Evolutionary conservation across 1,284 basidiomycete species (phyloP), one percentile per base, ranked within the genome.

Genomic region (Boletus smithii): DNA sequence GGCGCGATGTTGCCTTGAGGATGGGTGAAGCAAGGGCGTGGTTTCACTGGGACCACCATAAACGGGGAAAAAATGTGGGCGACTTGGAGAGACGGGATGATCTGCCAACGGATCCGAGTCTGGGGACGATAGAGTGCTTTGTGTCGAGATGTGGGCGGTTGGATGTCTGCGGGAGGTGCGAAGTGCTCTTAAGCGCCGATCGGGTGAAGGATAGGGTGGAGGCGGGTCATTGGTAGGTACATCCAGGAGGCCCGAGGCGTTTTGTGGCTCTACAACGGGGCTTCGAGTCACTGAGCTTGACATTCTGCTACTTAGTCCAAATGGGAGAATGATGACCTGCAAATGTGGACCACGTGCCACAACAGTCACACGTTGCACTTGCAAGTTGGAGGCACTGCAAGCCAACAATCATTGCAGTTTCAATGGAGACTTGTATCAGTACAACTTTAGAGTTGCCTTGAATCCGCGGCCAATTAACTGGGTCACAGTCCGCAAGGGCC

Each of bases 121-220:
- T n/a, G 58, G 50, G 8, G 71, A 71, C 3, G 68, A 60, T 2
- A 67, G 48, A 37, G 71, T 68, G 6, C 56, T 42, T 32, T 62
- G 67, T n/a, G 59, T 45, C 4, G 60, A 26, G 58, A 62, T 45
- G 49, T 55, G 37, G 46, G 55, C 17, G 43, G 70, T 56, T 30
- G 50, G 67, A 65, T 31, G 63, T 48, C 55, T 69, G 62, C 44
- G 64, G 42, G 36, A 54, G 51, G 59, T 49, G 41, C 68, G 68
- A 24, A 56, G 57, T 4, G 65, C 42, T 24, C 77, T 68, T 8
- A 63, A 52, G 26, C 76, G 73, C n/a, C 78, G 71, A 53, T 75
- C 72, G 44, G 72, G 69, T 0, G 79, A 75, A 30, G 81, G 83
- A 60, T 85, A 86, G 0, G 83, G 83, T 0, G 83, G 83, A 10